Base-by-base conservation (phyloP, 768 basidiomycete species). In the Hygrophorus pudorinus region DNA sequence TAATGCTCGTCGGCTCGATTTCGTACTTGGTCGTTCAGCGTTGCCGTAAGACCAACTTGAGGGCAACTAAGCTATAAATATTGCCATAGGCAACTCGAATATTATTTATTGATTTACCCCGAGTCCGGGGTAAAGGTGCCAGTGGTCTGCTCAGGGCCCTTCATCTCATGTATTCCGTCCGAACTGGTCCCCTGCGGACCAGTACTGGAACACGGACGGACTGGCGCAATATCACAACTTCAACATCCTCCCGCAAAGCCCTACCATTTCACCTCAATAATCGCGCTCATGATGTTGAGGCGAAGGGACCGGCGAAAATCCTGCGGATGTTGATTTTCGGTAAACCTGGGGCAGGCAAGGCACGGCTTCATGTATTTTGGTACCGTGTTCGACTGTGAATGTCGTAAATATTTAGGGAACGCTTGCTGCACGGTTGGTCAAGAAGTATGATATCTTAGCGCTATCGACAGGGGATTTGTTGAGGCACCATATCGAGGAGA, bases 391-490 rank as follows among this genome's bases (percentile, higher is more conserved):
- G 39, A 41, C 9, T 20, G 40, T 10, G 14, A 16, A n/a, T 12
- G 17, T 28, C 28, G 24, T 41, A 29, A n/a, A 30, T 10, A 11
- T 8, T 11, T 10, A 44, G 66, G 91, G 91, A 28, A 94, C 91
- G 0, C 71, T 92, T 33, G 73, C 84, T 1, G 70, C 74, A 12
- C 73, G 82, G 34, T 73, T 94, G 21, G 77, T 86, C 46, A 73
- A 79, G 50, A 85, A 87, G 59, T 91, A 87, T 58, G 80, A 88
- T 55, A 76, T 93, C 42, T 53, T 81, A 34, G 73, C 79, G 6
- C 62, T 93, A 39, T 89, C 85, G 6, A 85, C 85, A 2, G 91
- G 90, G 7, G 91, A 96, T 59, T 66, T 93, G 31, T 65, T 96
- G 52, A 71, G 91, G 50, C 81, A 85, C 50, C 85, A 96, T 51